A percentile compares a stretch with the other conserved stretches of the same genome.
Evolutionary conservation across 805 yeast genomes (phyloP).

Genomic region (Starmera dryadoides): DNA sequence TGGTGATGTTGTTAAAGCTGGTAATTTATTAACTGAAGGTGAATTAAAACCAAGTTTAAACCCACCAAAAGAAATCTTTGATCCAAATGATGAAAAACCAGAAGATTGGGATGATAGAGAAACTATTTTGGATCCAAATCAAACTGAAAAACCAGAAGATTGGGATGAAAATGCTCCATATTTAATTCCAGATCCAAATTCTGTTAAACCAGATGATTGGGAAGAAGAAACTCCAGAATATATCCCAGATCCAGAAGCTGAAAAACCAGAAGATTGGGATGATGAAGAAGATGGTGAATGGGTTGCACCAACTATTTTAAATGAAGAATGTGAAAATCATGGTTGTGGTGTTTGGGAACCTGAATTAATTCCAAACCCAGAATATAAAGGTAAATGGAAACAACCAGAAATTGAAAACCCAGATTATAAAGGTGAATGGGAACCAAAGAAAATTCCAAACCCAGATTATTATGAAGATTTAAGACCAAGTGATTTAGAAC

Average conservation of each 20-base stretch:
- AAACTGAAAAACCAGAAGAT: conserved; percentile 65
- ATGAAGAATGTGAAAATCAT: conserved; percentile 62
- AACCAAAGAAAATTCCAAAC: conserved; percentile 56
- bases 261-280: conserved; percentile 75
- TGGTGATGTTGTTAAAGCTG: conserved; percentile 67
- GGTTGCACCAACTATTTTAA: conserved; percentile 61
- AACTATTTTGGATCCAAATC: conserved; percentile 59
- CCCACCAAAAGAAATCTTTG: conserved; percentile 60
- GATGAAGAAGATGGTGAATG: conserved; percentile 88
- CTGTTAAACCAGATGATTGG: conserved; percentile 74
- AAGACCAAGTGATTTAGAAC: conserved; percentile 52
- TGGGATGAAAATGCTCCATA: conserved; percentile 74
- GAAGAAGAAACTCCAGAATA: conserved; percentile 51
- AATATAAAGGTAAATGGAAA: conserved; percentile 72
- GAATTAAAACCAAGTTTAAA: conserved; percentile 58
- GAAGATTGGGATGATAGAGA: conserved; percentile 74
- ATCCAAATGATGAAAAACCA: conserved; percentile 56
- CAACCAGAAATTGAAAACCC: conserved; percentile 70
- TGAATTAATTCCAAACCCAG: conserved; percentile 60
- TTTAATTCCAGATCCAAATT: conserved; percentile 60
- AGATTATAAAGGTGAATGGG: conserved; percentile 72
- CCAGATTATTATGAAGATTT: conserved; percentile 60
- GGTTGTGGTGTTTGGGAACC: conserved; percentile 85
- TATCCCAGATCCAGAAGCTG: conserved; percentile 62
- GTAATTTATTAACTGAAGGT: conserved; percentile 51